Evolutionary conservation across 495 filamentous ascomycete genomes (phyloP).

Genomic region (Aspergillus cavernicola): DNA sequence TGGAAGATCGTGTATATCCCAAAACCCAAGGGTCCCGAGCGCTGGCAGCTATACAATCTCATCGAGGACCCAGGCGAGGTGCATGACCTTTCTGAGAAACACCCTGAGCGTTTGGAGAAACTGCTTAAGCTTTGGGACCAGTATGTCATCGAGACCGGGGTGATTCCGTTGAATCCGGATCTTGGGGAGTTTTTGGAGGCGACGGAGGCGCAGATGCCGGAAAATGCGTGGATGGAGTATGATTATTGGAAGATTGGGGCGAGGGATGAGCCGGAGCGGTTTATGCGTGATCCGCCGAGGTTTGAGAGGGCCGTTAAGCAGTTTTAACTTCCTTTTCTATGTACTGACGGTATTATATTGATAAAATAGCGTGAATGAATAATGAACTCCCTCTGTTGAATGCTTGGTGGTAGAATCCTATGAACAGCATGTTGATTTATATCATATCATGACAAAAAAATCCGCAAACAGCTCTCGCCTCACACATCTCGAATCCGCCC

Average conservation of each 20-base stretch:
- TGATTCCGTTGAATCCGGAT: conserved; percentile 44
- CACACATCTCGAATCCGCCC: conserved; percentile 39
- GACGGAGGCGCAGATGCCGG: conserved; percentile 63
- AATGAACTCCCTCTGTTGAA: not conserved
- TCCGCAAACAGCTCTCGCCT: conserved; percentile 37
- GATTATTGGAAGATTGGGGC: conserved; percentile 65
- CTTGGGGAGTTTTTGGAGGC: conserved; percentile 48
- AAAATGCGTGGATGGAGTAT: conserved; percentile 67
- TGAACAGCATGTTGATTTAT: no score
- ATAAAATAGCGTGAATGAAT: no score
- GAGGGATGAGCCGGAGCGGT: conserved; percentile 52
- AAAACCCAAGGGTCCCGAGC: conserved; percentile 45
- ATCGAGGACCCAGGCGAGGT: conserved; percentile 49
- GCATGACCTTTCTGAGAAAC: conserved; percentile 52
- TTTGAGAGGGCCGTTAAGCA: conserved; percentile 51
- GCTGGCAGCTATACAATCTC: conserved; percentile 48
- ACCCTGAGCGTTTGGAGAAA: conserved; percentile 52
- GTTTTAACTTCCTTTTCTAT: no score
- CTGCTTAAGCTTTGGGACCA: conserved; percentile 53
- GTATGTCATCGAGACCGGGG: conserved; percentile 59
- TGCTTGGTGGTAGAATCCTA: not conserved
- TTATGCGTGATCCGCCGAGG: conserved; percentile 46
- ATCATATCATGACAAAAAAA: conserved; percentile 39
- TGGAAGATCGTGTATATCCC: conserved; percentile 51
- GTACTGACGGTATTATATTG: no score